Base-by-base conservation (phyloP, 2,329 filamentous ascomycete genomes). In the Myriosclerotinia duriaeana region DNA sequence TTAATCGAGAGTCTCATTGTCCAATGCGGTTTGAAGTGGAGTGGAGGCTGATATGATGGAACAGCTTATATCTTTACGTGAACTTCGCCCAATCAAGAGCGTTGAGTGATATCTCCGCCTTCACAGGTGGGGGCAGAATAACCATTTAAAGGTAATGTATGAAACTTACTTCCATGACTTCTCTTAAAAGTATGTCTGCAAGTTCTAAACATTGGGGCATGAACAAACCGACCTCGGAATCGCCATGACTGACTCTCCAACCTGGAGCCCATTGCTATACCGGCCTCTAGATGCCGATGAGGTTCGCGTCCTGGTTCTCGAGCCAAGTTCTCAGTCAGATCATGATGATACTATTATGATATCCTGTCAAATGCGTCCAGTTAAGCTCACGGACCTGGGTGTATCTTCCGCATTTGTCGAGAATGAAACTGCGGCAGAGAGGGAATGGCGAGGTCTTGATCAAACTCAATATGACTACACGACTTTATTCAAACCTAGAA, bases 281-380 rank as follows among this genome's bases (percentile, higher is more conserved):
- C 46, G 22, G 5, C 46, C 46, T 38, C 26, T 60, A 14, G 26
- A 7, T 2, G 46, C 30, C 11, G 44, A 53, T 44, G 46, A 65
- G n/a, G 11, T 65, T 34, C 64, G 64, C 4, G 54, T 53, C 5
- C 8, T 65, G 36, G 60, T 34, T 44, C 26, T 65, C 15, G 46
- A 60, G 64, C 64, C 64, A 42, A 60, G 26, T 22, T 65, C 64
- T n/a, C 40, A 40, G 12, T 48, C 64, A 22, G 46, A 42, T n/a
- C 38, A 46, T 34, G 36, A 53, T 36, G 26, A 60, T 36, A 22
- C 3, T 60, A 17, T 48, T 26, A 42, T 53, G 17, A 65, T 65
- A 30, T 65, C 42, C 15, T 65, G 64, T 12, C 22, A 50, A 36
- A 65, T 65, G 44, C 64, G 46, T 12, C 36, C 54, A 26, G 20